A percentile compares a stretch with the other conserved stretches of the same genome.
phyloP scores from a whole-genome alignment of 106 monocot species.

The Allium cepa region DNA sequence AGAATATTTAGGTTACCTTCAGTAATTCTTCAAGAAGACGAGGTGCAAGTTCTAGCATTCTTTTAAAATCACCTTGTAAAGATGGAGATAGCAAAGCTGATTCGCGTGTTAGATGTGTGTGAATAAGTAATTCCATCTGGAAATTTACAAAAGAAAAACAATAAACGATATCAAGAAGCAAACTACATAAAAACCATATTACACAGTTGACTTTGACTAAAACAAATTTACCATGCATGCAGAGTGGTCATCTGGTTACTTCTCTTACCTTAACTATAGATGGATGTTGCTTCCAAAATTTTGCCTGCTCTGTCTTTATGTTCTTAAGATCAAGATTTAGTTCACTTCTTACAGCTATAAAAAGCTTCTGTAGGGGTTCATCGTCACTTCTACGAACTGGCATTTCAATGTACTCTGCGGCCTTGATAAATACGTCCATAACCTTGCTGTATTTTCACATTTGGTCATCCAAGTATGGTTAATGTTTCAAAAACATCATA shows the following conservation, averaged over 20 bases:
- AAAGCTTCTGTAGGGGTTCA: constrained; percentile 71
- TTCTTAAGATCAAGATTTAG: constrained; percentile 78
- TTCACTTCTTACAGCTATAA: constrained; percentile 71
- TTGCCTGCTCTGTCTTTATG: constrained; percentile 81
- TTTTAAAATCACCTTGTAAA: constrained; percentile 67
- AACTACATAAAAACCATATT: not conserved
- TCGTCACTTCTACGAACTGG: constrained; percentile 84
- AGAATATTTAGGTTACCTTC: constrained; percentile 33
- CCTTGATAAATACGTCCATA: constrained; percentile 90
- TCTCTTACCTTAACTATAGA: constrained; percentile 71
- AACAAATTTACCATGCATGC: not conserved
- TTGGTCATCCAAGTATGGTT: constrained; percentile 6
- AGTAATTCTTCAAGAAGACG: constrained; percentile 84
- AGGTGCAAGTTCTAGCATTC: constrained; percentile 85
- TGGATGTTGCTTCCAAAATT: constrained; percentile 98
- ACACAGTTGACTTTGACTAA: not conserved
- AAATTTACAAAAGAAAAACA: constrained; percentile 4
- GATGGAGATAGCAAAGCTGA: constrained; percentile 34
- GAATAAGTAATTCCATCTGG: constrained; percentile 84
- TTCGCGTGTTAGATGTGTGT: constrained; percentile 71
- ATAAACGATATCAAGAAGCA: no score
- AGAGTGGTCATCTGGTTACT: no score
- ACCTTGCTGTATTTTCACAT: constrained; percentile 58
- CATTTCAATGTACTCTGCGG: constrained; percentile 93
- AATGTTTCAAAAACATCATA: no score